Conservation (phyloP, 495 filamentous ascomycete genomes). For the Penicillium longicatenatum region DNA sequence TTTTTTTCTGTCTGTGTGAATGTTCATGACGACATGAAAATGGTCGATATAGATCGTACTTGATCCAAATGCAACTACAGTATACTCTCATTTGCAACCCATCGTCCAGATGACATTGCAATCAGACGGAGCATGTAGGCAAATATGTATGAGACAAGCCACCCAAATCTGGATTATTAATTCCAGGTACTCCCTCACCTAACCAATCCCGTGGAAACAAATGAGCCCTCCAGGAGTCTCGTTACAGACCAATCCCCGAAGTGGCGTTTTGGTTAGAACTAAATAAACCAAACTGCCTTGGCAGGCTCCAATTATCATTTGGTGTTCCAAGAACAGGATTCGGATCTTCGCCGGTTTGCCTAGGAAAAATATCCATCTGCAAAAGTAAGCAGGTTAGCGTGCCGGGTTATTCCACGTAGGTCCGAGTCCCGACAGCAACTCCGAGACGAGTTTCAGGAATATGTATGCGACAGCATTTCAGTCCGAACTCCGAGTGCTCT, state of each 20-base stretch:
- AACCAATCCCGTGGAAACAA: background rate
- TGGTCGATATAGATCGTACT: no score
- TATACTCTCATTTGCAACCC: no score
- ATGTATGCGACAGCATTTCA: background rate
- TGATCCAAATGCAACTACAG: no score
- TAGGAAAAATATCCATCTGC: background rate
- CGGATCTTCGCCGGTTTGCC: background rate
- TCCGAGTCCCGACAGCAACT: no score
- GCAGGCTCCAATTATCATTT: constrained; percentile 4
- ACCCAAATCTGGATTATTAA: background rate
- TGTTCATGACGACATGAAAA: background rate
- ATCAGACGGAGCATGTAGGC: background rate
- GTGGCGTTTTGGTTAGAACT: background rate
- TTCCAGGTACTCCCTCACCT: background rate
- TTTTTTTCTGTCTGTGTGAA: background rate
- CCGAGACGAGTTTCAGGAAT: no score
- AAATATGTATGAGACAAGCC: background rate
- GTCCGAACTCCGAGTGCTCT: background rate
- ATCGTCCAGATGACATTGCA: background rate
- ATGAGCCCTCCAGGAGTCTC: background rate
- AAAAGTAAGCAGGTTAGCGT: background rate
- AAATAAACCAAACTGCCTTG: background rate
- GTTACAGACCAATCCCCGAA: constrained; percentile 3
- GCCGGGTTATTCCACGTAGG: no score
- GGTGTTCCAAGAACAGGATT: background rate